Conservation (phyloP, 805 yeast species). For the Soucietia sequanensis region DNA sequence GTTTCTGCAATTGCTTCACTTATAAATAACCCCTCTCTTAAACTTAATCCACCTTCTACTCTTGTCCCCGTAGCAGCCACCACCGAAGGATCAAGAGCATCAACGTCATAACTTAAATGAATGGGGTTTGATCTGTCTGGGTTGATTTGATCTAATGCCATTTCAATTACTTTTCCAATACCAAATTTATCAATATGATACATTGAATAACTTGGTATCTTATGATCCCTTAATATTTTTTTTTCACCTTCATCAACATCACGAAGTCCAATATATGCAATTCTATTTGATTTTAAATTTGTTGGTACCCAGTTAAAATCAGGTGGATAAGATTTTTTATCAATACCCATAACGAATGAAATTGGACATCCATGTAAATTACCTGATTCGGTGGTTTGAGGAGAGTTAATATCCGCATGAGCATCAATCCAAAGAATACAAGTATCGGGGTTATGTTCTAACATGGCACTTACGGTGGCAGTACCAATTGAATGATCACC, state of each 20-base stretch:
- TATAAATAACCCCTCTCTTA: conserved; percentile 90
- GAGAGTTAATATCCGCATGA: conserved; percentile 95
- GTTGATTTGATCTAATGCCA: conserved; percentile 80
- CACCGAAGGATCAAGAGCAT: conserved; percentile 90
- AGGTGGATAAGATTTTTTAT: conserved; percentile 63
- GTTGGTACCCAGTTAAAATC: conserved; percentile 80
- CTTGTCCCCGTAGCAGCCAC: conserved; percentile 99
- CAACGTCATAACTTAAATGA: conserved; percentile 92
- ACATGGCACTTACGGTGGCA: conserved; percentile 85
- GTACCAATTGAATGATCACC: conserved; percentile 98
- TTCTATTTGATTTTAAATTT: conserved; percentile 60
- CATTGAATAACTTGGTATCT: conserved; percentile 88
- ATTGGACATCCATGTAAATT: conserved; percentile 97
- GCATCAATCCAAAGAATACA: conserved; percentile 97
- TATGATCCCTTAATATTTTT: conserved; percentile 63
- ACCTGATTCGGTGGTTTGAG: conserved; percentile 78
- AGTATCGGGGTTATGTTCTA: conserved; percentile 78
- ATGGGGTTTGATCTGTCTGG: conserved; percentile 70
- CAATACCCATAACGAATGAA: conserved; percentile 83
- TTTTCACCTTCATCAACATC: conserved; percentile 90
- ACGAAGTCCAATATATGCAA: conserved; percentile 92
- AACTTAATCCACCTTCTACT: conserved; percentile 91
- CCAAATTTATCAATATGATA: conserved; percentile 95
- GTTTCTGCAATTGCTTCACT: conserved; percentile 91
- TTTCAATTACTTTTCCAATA: conserved; percentile 83